Conservation (phyloP, 345 rosid species). For the Brassica incana region DNA sequence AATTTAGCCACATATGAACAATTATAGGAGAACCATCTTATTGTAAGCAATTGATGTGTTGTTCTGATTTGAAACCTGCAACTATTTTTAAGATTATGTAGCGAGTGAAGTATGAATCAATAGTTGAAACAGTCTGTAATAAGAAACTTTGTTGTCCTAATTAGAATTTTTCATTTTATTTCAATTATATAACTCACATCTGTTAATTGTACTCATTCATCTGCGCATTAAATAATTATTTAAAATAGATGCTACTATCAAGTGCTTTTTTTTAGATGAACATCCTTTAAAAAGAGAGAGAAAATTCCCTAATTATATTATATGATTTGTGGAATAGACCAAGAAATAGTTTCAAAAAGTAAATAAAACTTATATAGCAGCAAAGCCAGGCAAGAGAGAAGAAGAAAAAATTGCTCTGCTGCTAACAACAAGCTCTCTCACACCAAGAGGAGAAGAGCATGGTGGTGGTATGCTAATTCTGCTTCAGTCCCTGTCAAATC, state of each 20-base stretch:
- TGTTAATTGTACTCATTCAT: neutral
- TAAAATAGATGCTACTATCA: neutral
- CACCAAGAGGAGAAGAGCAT: conserved; percentile 15
- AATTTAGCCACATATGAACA: neutral
- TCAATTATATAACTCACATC: neutral
- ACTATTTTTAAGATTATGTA: conserved; percentile 17
- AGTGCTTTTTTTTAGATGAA: neutral
- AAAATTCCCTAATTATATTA: neutral
- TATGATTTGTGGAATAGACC: neutral
- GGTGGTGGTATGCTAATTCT: conserved; percentile 40
- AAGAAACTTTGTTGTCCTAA: neutral
- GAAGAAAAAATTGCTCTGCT: conserved; percentile 9
- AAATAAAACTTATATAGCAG: conserved; percentile 31
- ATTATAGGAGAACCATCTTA: conserved; percentile 22
- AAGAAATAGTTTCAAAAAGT: conserved; percentile 4
- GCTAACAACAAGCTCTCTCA: conserved; percentile 23
- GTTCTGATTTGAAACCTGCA: conserved; percentile 26
- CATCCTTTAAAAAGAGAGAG: neutral
- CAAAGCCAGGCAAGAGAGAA: conserved; percentile 25
- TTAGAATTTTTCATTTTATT: neutral
- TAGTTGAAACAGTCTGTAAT: neutral
- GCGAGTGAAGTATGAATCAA: neutral
- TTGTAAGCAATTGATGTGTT: conserved; percentile 34
- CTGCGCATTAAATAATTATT: neutral
- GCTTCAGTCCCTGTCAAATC: conserved; percentile 85